Conservation (phyloP, 2,329 filamentous ascomycete species). For the Pseudogymnoascus sp. region DNA sequence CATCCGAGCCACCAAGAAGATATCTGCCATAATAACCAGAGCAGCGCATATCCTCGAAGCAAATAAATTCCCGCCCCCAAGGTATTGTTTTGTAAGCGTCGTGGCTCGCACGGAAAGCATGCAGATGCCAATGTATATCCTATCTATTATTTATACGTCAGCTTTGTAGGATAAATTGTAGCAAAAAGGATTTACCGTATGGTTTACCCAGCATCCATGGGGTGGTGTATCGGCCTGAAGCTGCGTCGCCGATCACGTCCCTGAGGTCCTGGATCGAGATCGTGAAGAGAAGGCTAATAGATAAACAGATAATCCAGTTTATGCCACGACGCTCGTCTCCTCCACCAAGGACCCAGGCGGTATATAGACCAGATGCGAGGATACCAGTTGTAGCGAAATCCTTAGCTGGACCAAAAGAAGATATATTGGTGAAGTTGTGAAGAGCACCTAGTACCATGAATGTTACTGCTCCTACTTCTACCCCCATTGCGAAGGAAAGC, state of each 20-base stretch:
- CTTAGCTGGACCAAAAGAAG: neutral
- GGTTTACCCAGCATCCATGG: neutral
- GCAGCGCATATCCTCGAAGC: neutral
- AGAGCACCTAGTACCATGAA: neutral
- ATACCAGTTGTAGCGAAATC: neutral
- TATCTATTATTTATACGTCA: neutral
- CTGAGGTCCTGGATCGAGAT: conserved; percentile 1
- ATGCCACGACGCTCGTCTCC: neutral
- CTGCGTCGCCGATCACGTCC: neutral
- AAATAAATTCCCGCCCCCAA: neutral
- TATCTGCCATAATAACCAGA: neutral
- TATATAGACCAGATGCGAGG: neutral
- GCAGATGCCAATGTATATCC: neutral
- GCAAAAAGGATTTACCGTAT: neutral
- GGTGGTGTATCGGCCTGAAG: neutral
- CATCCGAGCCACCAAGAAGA: neutral
- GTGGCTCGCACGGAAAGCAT: neutral
- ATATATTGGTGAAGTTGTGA: neutral
- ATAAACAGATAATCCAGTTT: neutral
- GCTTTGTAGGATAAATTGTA: neutral
- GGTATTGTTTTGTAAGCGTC: neutral
- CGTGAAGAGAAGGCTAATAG: neutral
- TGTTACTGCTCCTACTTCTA: neutral
- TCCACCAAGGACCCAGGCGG: neutral
- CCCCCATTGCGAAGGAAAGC: neutral